Conservation (phyloP, 1,139 yeast species). For the Kurtzmaniella quercitrusa region DNA sequence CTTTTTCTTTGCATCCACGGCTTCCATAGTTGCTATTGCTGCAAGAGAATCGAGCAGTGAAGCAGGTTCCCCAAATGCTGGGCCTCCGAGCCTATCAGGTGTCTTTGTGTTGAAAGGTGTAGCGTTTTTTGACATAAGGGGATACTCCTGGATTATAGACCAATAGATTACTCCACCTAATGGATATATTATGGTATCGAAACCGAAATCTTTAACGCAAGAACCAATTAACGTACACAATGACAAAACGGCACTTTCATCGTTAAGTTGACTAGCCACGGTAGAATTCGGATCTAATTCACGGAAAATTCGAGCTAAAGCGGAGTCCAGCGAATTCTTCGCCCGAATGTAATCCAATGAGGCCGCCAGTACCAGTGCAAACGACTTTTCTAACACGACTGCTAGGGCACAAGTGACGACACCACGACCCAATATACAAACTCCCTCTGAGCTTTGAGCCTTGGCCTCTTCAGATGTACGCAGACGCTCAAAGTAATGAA, state of each 20-base stretch:
- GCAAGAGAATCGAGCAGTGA: constrained; percentile 27
- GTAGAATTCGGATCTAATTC: constrained; percentile 44
- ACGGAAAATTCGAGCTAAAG: constrained; percentile 47
- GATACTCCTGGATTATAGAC: constrained; percentile 60
- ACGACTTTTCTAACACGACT: constrained; percentile 56
- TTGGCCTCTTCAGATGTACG: constrained; percentile 60
- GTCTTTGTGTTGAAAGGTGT: constrained; percentile 18
- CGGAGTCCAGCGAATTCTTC: constrained; percentile 43
- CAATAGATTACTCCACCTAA: constrained; percentile 66
- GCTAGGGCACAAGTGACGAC: constrained; percentile 53
- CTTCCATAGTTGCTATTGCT: constrained; percentile 34
- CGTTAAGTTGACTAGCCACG: constrained; percentile 28
- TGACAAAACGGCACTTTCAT: constrained; percentile 47
- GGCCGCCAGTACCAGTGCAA: constrained; percentile 20
- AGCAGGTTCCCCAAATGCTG: not conserved
- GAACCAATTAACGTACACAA: constrained; percentile 63
- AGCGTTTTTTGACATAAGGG: constrained; percentile 48
- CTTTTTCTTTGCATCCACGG: constrained; percentile 8
- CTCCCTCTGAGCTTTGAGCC: constrained; percentile 34
- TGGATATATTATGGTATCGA: constrained; percentile 59
- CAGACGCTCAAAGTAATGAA: constrained; percentile 55
- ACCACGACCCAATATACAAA: constrained; percentile 56
- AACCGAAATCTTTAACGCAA: constrained; percentile 75
- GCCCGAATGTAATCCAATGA: constrained; percentile 55
- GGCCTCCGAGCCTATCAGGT: not conserved